These are phyloP conservation scores for Nepenthes mirabilis DNA, from an alignment of 148 eudicot species.

Conservation along the genomic window DNA sequence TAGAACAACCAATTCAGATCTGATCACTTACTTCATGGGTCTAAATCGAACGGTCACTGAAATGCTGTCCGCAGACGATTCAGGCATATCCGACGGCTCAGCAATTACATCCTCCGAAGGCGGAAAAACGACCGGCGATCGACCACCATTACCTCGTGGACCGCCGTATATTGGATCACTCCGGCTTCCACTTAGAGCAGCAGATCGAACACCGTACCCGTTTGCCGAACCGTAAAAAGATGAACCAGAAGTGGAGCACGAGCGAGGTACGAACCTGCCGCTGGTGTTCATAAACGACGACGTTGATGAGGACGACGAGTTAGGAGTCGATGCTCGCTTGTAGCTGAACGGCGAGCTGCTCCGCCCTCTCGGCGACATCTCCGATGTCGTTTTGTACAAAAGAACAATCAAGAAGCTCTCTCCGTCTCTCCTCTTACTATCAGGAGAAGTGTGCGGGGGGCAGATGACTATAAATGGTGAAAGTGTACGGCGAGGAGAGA, in stretches of 20 bases:
- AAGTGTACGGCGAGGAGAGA: too few species aligned
- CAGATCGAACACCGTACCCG: slow-evolving; percentile 41
- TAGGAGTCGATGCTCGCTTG: slow-evolving; percentile 49
- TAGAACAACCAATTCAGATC: background rate
- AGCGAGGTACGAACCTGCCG: slow-evolving; percentile 49
- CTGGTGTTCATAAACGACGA: slow-evolving; percentile 51
- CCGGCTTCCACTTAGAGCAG: slow-evolving; percentile 27
- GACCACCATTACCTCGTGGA: slow-evolving; percentile 25
- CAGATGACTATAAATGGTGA: too few species aligned
- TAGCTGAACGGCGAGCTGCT: slow-evolving; percentile 73
- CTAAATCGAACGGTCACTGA: slow-evolving; percentile 90
- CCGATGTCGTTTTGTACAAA: too few species aligned
- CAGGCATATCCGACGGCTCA: slow-evolving; percentile 36
- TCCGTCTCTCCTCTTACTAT: too few species aligned
- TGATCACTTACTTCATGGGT: slow-evolving; percentile 52
- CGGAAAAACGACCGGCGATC: slow-evolving; percentile 55
- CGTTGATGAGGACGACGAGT: slow-evolving; percentile 65
- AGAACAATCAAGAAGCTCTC: too few species aligned
- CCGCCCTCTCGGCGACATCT: slow-evolving; percentile 36
- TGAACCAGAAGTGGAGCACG: slow-evolving; percentile 31
- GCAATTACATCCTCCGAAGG: slow-evolving; percentile 42
- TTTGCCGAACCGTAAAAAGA: slow-evolving; percentile 17
- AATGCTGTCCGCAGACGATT: slow-evolving; percentile 64
- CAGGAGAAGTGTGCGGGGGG: too few species aligned
- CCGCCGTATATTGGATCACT: slow-evolving; percentile 21